A percentile compares a stretch with the other conserved stretches of the same genome.
Evolutionary conservation across 768 basidiomycete genomes (phyloP).

Genomic region (Phaeotremella fagi): DNA sequence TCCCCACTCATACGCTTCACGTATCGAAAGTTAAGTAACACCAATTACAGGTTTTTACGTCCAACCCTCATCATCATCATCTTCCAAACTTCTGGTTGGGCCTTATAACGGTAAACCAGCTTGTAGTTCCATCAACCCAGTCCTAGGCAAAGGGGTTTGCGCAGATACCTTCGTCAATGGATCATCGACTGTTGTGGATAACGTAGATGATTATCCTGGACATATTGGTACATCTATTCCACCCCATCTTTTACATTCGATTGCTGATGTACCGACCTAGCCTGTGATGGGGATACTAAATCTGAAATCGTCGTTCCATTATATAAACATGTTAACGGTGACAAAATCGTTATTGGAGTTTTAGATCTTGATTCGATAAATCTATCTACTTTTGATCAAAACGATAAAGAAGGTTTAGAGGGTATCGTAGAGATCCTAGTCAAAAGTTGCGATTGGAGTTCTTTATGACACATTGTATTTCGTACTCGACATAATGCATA

Average conservation of each 20-base stretch:
- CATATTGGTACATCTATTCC: constrained; percentile 61
- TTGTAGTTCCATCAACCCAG: constrained; percentile 68
- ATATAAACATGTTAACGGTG: constrained; percentile 46
- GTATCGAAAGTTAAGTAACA: too few species aligned
- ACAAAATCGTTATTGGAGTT: constrained; percentile 51
- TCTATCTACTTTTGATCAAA: constrained; percentile 64
- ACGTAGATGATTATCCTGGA: constrained; percentile 78
- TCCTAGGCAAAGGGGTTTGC: constrained; percentile 72
- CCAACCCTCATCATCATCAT: constrained; percentile 40
- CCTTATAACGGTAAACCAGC: constrained; percentile 91
- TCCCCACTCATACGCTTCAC: not conserved
- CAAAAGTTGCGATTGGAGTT: constrained; percentile 25
- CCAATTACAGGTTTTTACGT: constrained; percentile 79
- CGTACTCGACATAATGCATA: too few species aligned
- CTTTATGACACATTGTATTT: not conserved
- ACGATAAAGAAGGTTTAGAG: constrained; percentile 73
- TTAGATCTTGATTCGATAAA: constrained; percentile 83
- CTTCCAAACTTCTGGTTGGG: constrained; percentile 55
- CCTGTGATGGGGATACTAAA: constrained; percentile 84
- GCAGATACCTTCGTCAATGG: constrained; percentile 65
- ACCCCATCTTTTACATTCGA: not conserved
- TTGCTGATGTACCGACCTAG: constrained; percentile 10
- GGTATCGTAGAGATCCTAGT: constrained; percentile 64
- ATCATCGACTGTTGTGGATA: constrained; percentile 62
- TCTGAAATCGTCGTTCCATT: constrained; percentile 88